phyloP scores from a whole-genome alignment of 371 early-diverging fungal genomes.

The Mortierella sp. region DNA sequence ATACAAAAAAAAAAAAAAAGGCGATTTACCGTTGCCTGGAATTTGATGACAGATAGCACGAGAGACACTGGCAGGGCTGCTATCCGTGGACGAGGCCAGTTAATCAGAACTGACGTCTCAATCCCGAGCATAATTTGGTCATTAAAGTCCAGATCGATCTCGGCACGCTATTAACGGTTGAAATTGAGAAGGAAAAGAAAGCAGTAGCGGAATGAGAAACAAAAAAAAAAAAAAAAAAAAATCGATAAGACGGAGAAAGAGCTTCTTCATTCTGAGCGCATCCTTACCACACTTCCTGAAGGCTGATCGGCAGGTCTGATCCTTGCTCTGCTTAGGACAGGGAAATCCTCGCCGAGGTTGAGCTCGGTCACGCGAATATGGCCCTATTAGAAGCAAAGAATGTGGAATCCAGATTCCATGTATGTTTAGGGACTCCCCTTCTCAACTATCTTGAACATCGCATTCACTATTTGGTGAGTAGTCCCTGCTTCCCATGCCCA shows the following conservation, averaged over 20 bases:
- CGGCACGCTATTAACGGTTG: conserved; percentile 63
- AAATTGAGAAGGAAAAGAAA: background rate
- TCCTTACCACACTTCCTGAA: conserved; percentile 71
- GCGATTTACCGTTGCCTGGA: conserved; percentile 92
- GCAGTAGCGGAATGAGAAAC: background rate
- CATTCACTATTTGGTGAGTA: too few species aligned
- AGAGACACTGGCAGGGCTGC: conserved; percentile 93
- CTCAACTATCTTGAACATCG: conserved; percentile 3
- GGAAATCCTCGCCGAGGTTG: conserved; percentile 90
- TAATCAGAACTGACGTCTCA: conserved; percentile 86
- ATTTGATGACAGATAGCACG: conserved; percentile 81
- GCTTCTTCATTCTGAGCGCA: background rate
- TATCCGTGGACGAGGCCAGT: conserved; percentile 88
- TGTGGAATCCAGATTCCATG: background rate
- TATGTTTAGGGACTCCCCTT: too few species aligned
- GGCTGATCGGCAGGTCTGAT: conserved; percentile 77
- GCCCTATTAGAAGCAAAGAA: conserved; percentile 61
- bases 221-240: background rate
- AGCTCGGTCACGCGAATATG: conserved; percentile 89
- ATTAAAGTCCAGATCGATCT: conserved; percentile 84
- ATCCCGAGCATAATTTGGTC: conserved; percentile 83
- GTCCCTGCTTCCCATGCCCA: too few species aligned
- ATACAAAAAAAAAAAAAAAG: conserved; percentile 38
- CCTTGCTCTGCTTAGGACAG: conserved; percentile 77
- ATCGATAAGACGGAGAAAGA: background rate